Conservation (phyloP, 1,284 basidiomycete genomes). For the Cryptococcus jaspeensis region DNA sequence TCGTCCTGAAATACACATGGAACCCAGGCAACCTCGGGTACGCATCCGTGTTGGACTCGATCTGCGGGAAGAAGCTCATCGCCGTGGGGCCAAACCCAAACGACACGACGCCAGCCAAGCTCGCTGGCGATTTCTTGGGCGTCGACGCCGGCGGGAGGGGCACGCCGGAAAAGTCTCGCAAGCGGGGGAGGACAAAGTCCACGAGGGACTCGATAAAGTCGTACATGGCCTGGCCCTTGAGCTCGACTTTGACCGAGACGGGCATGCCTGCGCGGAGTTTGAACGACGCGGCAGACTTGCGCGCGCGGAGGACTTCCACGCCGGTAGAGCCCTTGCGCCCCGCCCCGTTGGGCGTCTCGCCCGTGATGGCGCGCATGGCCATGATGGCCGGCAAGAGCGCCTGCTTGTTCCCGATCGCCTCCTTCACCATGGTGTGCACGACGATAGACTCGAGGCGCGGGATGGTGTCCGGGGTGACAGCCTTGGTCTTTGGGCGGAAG, state of each 20-base stretch:
- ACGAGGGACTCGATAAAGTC: constrained; percentile 84
- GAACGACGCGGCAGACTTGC: constrained; percentile 81
- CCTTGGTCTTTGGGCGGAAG: constrained; percentile 45
- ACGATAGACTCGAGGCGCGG: constrained; percentile 78
- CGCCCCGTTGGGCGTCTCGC: constrained; percentile 70
- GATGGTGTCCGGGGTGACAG: constrained; percentile 65
- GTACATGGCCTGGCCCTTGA: constrained; percentile 89
- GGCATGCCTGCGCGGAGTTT: constrained; percentile 77
- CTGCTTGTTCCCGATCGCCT: constrained; percentile 70
- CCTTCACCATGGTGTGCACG: constrained; percentile 79
- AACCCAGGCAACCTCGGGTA: constrained; percentile 83
- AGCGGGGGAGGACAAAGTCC: constrained; percentile 90
- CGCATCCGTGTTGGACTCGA: constrained; percentile 85
- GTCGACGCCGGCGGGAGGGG: constrained; percentile 65
- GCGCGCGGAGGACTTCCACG: constrained; percentile 75
- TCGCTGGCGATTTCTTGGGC: constrained; percentile 60
- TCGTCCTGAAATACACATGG: constrained; percentile 88
- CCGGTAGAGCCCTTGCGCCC: constrained; percentile 68
- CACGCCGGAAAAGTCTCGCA: constrained; percentile 87
- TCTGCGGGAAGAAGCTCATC: constrained; percentile 89
- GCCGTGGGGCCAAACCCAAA: constrained; percentile 82
- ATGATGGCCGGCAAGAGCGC: constrained; percentile 81
- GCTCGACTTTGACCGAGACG: constrained; percentile 81
- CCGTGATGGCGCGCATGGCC: constrained; percentile 82
- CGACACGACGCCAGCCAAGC: constrained; percentile 80